These are phyloP conservation scores for Nitzschia putrida DNA, from an alignment of 108 stramenopile species.

Conservation along the genomic window DNA sequence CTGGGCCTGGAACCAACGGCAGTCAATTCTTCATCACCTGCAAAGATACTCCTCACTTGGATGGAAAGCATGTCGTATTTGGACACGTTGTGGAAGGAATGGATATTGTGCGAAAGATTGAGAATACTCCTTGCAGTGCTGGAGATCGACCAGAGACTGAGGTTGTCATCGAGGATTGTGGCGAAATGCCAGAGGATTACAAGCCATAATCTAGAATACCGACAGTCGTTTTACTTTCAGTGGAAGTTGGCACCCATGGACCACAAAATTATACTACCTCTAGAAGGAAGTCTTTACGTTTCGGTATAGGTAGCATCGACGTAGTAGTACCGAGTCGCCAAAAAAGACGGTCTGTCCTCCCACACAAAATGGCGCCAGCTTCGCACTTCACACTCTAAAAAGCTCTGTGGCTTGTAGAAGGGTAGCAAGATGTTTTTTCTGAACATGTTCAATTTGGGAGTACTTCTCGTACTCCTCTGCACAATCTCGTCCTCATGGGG, in stretches of 20 bases:
- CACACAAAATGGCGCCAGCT: no score
- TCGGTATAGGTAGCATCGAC: no score
- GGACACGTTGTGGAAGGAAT: slow-evolving; percentile 97
- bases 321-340: not conserved
- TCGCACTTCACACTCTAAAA: no score
- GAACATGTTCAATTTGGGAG: no score
- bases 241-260: no score
- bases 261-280: no score
- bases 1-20: slow-evolving; percentile 89
- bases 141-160: slow-evolving; percentile 81
- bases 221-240: no score
- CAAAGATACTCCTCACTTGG: slow-evolving; percentile 83
- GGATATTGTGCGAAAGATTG: slow-evolving; percentile 91
- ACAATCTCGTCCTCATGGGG: not conserved
- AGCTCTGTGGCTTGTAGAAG: no score
- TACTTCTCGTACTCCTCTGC: no score
- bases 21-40: slow-evolving; percentile 95
- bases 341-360: no score
- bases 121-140: slow-evolving; percentile 55
- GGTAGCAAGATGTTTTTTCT: no score
- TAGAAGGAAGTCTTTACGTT: no score
- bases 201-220: slow-evolving; percentile 8
- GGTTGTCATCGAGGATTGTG: slow-evolving; percentile 92
- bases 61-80: slow-evolving; percentile 99
- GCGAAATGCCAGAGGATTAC: slow-evolving; percentile 70